Conservation (phyloP, 768 basidiomycete genomes). For the Tylopilus sp. region DNA sequence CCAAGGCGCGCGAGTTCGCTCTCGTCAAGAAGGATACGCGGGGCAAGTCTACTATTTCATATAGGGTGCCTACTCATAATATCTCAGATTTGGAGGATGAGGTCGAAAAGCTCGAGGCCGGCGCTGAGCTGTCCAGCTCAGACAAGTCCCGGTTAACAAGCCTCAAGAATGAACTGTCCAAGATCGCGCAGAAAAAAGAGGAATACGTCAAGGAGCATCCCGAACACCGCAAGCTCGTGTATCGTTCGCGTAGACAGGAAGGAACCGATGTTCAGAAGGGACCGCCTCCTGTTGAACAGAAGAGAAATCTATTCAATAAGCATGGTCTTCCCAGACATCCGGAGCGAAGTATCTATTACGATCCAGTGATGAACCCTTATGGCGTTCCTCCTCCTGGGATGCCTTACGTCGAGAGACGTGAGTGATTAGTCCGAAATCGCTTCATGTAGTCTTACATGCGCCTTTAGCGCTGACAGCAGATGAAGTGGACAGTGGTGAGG, state of each 20-base stretch:
- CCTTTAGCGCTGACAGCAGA: slow-evolving; percentile 54
- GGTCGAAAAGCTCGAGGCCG: slow-evolving; percentile 62
- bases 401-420: slow-evolving; percentile 90
- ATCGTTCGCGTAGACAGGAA: slow-evolving; percentile 50
- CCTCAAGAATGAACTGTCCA: slow-evolving; percentile 74
- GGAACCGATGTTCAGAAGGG: slow-evolving; percentile 40
- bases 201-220: slow-evolving; percentile 93
- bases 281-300: slow-evolving; percentile 39
- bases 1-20: slow-evolving; percentile 82
- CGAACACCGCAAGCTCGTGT: slow-evolving; percentile 85
- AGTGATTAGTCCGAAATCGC: slow-evolving; percentile 29
- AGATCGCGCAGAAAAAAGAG: slow-evolving; percentile 82
- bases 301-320: slow-evolving; percentile 73
- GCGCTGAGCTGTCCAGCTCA: slow-evolving; percentile 38
- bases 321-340: slow-evolving; percentile 86
- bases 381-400: slow-evolving; percentile 95
- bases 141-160: slow-evolving; percentile 66
- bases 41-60: slow-evolving; percentile 42
- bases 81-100: slow-evolving; percentile 75
- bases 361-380: slow-evolving; percentile 89
- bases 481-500: slow-evolving; percentile 63
- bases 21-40: slow-evolving; percentile 92
- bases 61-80: slow-evolving; percentile 2
- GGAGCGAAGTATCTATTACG: slow-evolving; percentile 90
- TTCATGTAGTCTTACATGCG: neutral